These are phyloP conservation scores for Nephromyces sp. DNA, from an alignment of 169 alveolate genomes.

Conservation along the genomic window DNA sequence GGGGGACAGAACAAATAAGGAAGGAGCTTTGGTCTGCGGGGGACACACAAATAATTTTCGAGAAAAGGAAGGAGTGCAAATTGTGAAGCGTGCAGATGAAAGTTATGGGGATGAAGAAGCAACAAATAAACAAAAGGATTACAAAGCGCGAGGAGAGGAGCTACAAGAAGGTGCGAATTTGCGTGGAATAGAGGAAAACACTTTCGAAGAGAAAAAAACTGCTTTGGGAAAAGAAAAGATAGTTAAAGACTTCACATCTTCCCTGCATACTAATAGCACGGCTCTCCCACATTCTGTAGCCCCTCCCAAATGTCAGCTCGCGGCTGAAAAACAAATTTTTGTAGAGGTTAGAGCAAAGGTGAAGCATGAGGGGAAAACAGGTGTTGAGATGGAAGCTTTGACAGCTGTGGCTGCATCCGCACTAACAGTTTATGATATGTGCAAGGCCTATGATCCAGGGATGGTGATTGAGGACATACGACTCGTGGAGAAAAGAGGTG, in stretches of 20 bases:
- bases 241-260: too few species aligned
- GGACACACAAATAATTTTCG: not conserved
- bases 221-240: constrained; percentile 1
- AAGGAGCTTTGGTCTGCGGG: not conserved
- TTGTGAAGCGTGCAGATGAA: too few species aligned
- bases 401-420: constrained; percentile 46
- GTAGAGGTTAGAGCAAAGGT: constrained; percentile 5
- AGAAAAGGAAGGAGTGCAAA: not conserved
- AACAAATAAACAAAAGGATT: not conserved
- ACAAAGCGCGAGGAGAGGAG: too few species aligned
- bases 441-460: constrained; percentile 15
- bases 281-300: too few species aligned
- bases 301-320: too few species aligned
- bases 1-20: not conserved
- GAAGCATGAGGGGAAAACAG: constrained; percentile 29
- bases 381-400: constrained; percentile 56
- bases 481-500: constrained; percentile 2
- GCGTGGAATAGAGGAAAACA: not conserved
- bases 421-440: constrained; percentile 54
- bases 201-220: not conserved
- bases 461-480: constrained; percentile 7
- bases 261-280: too few species aligned
- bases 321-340: not conserved
- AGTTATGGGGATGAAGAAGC: not conserved
- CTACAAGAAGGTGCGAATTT: not conserved